phyloP scores from a whole-genome alignment of 495 filamentous ascomycete genomes.

The Xylaria longipes region DNA sequence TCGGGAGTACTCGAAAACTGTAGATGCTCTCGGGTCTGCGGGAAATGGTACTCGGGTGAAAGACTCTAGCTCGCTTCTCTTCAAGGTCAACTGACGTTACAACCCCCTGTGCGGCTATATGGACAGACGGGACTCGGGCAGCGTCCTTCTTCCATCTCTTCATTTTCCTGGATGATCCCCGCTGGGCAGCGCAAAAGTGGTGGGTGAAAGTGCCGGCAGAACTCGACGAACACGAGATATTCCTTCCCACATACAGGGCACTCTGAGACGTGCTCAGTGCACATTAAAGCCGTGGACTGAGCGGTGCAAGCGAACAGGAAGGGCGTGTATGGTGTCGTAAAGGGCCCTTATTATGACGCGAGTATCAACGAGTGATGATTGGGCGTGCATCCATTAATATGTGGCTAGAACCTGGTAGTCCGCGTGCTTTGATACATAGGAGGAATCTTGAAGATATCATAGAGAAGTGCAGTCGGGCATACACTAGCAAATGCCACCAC shows the following conservation, averaged over 20 bases:
- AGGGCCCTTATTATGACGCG: conserved; percentile 4
- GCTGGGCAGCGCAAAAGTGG: conserved; percentile 49
- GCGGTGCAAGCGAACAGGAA: conserved; percentile 30
- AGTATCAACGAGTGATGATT: conserved; percentile 8
- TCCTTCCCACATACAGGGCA: conserved; percentile 60
- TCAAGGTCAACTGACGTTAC: conserved; percentile 47
- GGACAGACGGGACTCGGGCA: conserved; percentile 58
- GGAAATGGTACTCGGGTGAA: conserved; percentile 9
- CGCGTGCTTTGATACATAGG: conserved; percentile 12
- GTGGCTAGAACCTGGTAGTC: conserved; percentile 21
- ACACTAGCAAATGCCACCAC: neutral
- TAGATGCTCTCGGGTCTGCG: conserved; percentile 39
- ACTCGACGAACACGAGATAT: conserved; percentile 58
- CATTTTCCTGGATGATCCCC: conserved; percentile 41
- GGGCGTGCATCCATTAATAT: conserved; percentile 8
- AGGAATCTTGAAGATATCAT: conserved; percentile 18
- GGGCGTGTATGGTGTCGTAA: conserved; percentile 9
- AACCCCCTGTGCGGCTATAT: conserved; percentile 55
- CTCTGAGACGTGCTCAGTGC: conserved; percentile 53
- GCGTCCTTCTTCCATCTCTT: conserved; percentile 54
- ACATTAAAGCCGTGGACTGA: conserved; percentile 51
- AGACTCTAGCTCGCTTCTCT: neutral
- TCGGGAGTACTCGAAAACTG: conserved; percentile 61
- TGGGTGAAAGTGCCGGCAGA: conserved; percentile 54
- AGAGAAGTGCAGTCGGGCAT: conserved; percentile 8